Conservation (phyloP, 805 yeast genomes). For the Metschnikowia chrysomelidarum region DNA sequence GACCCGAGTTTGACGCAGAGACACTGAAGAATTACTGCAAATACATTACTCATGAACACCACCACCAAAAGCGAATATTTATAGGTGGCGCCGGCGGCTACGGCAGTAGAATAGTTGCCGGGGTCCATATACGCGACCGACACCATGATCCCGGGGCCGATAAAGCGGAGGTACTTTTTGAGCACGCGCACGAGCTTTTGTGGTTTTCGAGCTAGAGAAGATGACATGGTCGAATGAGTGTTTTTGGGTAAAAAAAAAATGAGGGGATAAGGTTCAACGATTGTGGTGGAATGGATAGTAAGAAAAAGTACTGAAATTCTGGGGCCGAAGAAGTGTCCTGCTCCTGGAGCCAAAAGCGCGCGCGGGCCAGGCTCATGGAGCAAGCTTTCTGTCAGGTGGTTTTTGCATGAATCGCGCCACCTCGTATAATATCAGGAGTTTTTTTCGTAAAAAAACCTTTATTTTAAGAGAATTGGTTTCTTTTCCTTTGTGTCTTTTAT, state of each 20-base stretch:
- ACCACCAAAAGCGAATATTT: slow-evolving; percentile 71
- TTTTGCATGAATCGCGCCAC: too few species aligned
- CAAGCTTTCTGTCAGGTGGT: too few species aligned
- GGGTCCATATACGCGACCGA: slow-evolving; percentile 94
- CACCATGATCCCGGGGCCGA: slow-evolving; percentile 88
- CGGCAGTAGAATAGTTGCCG: slow-evolving; percentile 89
- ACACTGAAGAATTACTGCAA: slow-evolving; percentile 81
- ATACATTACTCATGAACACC: slow-evolving; percentile 71
- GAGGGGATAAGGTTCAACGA: not conserved
- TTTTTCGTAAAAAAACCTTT: too few species aligned
- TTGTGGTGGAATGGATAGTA: not conserved
- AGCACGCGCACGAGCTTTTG: slow-evolving; percentile 19
- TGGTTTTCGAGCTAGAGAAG: slow-evolving; percentile 3
- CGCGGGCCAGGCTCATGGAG: too few species aligned
- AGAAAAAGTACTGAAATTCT: too few species aligned
- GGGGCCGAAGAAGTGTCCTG: too few species aligned
- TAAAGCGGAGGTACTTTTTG: slow-evolving; percentile 59
- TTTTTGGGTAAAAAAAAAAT: not conserved
- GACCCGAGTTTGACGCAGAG: slow-evolving; percentile 84
- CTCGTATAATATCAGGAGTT: too few species aligned
- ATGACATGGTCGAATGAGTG: slow-evolving; percentile 3
- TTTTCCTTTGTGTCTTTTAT: too few species aligned
- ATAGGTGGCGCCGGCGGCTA: slow-evolving; percentile 81
- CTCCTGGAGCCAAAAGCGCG: too few species aligned
- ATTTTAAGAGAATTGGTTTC: too few species aligned